Base-by-base conservation (phyloP, 192 early-diverging fungal species). In the Powellomyces hirtus region DNA sequence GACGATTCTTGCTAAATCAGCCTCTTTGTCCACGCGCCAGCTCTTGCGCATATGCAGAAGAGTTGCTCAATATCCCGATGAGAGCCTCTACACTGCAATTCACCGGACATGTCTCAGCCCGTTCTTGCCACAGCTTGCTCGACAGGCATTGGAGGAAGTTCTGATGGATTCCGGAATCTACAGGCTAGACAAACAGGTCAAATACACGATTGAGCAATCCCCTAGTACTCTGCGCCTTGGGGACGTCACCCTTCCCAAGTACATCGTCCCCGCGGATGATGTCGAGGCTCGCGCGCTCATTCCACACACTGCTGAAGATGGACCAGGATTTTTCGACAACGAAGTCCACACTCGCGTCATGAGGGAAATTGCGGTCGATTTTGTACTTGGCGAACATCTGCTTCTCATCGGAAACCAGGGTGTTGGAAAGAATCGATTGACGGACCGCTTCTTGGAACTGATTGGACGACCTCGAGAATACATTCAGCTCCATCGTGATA, bases 351-450 rank as follows among this genome's bases (percentile, higher is more conserved):
- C 84, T 7, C 75, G 81, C 31, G 81, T 91, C 58, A 68, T 93
- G 55, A 78, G 79, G 57, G 89, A 93, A 53, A 89, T 93, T 83
- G 80, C 89, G 36, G 88, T 90, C 74, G 91, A 93, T 70, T 91
- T 82, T 64, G 80, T 84, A 34, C 72, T 91, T 4, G 86, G 91
- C n/a, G 91, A 93, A 46, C 90, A 93, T 64, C 75, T 93, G 38
- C 72, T 93, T 0, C 73, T 93, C 27, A 91, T 93, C 73, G 91
- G 91, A 59, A 93, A 93, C 62, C 91, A 93, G 62, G 91, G 91
- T 40, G 82, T 84, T 14, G 79, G 79, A 4, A 84, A 84, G 69
- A 84, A 83, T 68, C 72, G 70, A 50, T 62, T 80, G 13, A 74
- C 70, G 4, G 80, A 82, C 66, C 88, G 90, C 59, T 87, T 93